Evolutionary conservation across 768 basidiomycete genomes (phyloP).

Genomic region (Suillus weaverae): DNA sequence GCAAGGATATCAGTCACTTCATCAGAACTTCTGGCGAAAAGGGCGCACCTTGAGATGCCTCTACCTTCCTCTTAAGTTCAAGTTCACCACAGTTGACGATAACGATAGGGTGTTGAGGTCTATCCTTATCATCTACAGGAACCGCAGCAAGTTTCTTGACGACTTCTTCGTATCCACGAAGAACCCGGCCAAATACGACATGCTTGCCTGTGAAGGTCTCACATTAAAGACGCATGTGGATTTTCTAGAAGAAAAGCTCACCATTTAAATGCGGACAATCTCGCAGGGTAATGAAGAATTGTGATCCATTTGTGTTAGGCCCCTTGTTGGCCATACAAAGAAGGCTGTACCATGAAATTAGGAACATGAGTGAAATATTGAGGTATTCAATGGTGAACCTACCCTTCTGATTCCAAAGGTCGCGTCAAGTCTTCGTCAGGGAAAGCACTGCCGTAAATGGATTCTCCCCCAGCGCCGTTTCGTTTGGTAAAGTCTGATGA

Average conservation of each 20-base stretch:
- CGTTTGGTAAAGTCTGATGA: constrained; percentile 72
- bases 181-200: constrained; percentile 55
- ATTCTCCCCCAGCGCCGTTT: constrained; percentile 81
- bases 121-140: constrained; percentile 72
- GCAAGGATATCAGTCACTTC: background rate
- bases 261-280: constrained; percentile 76
- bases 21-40: background rate
- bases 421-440: constrained; percentile 72
- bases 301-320: constrained; percentile 81
- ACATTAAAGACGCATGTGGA: constrained; percentile 5
- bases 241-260: constrained; percentile 26
- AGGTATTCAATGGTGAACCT: constrained; percentile 19
- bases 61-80: constrained; percentile 50
- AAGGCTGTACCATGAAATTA: constrained; percentile 42
- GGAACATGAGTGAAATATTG: background rate
- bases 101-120: constrained; percentile 64
- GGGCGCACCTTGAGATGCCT: constrained; percentile 18
- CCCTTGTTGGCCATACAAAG: constrained; percentile 92
- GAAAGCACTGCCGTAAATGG: constrained; percentile 76
- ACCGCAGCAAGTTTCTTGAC: constrained; percentile 59
- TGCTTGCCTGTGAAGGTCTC: constrained; percentile 49
- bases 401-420: constrained; percentile 66
- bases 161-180: constrained; percentile 62
- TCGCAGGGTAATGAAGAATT: constrained; percentile 85
- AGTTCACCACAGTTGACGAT: constrained; percentile 85